Evolutionary conservation across 805 yeast species (phyloP).

Genomic region (Yarrowia alimentaria): DNA sequence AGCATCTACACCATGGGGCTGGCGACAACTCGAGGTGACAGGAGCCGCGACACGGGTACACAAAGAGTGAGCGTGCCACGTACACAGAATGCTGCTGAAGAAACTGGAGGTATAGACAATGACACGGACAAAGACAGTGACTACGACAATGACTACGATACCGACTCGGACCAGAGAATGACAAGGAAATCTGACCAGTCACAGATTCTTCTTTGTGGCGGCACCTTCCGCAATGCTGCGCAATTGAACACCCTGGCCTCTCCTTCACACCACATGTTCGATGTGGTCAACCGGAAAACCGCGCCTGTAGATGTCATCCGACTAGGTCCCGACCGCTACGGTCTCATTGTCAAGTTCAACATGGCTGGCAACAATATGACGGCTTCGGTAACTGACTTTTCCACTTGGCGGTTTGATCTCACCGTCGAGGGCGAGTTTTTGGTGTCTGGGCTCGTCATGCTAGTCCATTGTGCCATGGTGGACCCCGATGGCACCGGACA

Average conservation of each 20-base stretch:
- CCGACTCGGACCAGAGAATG: too few relatives aligned
- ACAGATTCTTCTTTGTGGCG: not conserved
- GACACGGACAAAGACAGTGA: too few relatives aligned
- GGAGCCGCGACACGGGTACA: too few relatives aligned
- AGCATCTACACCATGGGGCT: conserved; percentile 19
- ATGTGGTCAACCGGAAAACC: conserved; percentile 19
- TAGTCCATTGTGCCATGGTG: conserved; percentile 20
- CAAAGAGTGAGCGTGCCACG: too few relatives aligned
- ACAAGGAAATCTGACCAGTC: too few relatives aligned
- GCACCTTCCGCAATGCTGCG: conserved; percentile 1
- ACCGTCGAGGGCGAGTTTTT: conserved; percentile 5
- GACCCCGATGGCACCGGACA: conserved; percentile 17
- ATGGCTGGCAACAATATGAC: conserved; percentile 21
- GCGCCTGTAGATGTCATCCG: conserved; percentile 8
- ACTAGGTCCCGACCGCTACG: conserved; percentile 1
- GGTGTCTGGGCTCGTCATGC: conserved; percentile 8
- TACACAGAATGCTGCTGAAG: too few relatives aligned
- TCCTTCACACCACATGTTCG: conserved; percentile 6
- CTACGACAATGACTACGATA: too few relatives aligned
- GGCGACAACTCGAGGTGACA: not conserved
- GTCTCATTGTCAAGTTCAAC: conserved; percentile 20
- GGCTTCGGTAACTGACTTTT: conserved; percentile 10
- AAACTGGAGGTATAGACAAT: too few relatives aligned
- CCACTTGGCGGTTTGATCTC: conserved; percentile 15
- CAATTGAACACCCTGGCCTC: conserved; percentile 12